Conservation (phyloP, 768 basidiomycete genomes). For the Suillus decipiens region DNA sequence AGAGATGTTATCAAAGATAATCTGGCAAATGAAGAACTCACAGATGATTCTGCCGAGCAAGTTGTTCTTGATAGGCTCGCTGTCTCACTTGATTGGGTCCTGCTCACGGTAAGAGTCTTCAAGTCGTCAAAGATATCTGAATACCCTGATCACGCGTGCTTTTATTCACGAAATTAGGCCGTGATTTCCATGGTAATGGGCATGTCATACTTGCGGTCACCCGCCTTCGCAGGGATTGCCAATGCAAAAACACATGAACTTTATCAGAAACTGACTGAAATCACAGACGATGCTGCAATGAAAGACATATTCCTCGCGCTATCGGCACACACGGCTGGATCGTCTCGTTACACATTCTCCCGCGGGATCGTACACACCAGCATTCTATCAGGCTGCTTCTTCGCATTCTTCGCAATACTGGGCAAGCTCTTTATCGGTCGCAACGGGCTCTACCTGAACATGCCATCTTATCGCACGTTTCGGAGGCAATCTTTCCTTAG, state of each 20-base stretch:
- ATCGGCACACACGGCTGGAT: neutral
- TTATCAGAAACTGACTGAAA: neutral
- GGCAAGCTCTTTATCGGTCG: neutral
- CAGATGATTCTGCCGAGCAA: neutral
- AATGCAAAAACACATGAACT: neutral
- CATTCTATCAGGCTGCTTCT: neutral
- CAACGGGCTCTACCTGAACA: neutral
- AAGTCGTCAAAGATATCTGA: neutral
- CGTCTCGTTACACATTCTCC: neutral
- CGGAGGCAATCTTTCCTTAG: neutral
- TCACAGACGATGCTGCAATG: neutral
- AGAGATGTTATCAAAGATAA: neutral
- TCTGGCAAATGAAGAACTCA: neutral
- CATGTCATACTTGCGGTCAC: neutral
- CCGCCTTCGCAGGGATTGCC: neutral
- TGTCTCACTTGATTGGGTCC: constrained; percentile 1
- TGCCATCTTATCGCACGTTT: too few species aligned
- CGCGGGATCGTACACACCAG: neutral
- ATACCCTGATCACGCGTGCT: neutral
- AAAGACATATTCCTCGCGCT: neutral
- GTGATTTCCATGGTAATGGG: neutral
- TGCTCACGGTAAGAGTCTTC: neutral
- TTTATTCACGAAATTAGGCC: neutral
- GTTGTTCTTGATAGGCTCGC: neutral
- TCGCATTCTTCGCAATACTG: neutral